phyloP scores from a whole-genome alignment of 2,329 filamentous ascomycete genomes.

The Claviceps paspali region DNA sequence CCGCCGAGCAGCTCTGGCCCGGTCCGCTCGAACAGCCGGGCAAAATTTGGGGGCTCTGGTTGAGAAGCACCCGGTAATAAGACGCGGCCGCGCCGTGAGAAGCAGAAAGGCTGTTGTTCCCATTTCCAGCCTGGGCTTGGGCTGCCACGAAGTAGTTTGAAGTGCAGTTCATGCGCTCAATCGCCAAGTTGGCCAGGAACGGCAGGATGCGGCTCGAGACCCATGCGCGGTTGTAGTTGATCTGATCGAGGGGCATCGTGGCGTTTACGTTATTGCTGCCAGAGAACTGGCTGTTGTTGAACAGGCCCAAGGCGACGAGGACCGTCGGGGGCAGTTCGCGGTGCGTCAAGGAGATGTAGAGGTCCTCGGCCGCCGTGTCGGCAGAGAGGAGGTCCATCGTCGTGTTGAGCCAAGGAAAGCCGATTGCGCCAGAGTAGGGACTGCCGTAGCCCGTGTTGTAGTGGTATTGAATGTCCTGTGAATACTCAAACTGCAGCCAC shows the following conservation, averaged over 20 bases:
- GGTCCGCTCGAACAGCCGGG: slow-evolving; percentile 28
- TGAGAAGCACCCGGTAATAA: slow-evolving; percentile 30
- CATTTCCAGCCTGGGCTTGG: background rate
- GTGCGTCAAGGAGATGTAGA: slow-evolving; percentile 55
- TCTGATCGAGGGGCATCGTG: slow-evolving; percentile 47
- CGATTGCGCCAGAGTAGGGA: slow-evolving; percentile 38
- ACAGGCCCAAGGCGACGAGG: slow-evolving; percentile 50
- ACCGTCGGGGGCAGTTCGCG: slow-evolving; percentile 53
- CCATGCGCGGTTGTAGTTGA: slow-evolving; percentile 51
- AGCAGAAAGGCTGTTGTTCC: background rate
- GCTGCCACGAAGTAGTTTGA: background rate
- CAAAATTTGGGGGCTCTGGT: slow-evolving; percentile 26
- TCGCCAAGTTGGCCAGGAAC: slow-evolving; percentile 50
- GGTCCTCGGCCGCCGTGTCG: slow-evolving; percentile 30
- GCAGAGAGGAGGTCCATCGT: slow-evolving; percentile 35
- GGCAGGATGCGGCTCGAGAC: slow-evolving; percentile 46
- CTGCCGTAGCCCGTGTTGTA: slow-evolving; percentile 53
- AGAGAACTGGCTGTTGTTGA: slow-evolving; percentile 49
- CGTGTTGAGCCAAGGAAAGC: slow-evolving; percentile 52
- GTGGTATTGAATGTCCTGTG: slow-evolving; percentile 47
- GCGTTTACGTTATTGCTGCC: slow-evolving; percentile 36
- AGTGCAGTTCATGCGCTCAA: slow-evolving; percentile 47
- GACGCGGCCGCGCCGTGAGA: background rate
- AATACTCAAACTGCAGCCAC: slow-evolving; percentile 53
- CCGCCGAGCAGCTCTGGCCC: slow-evolving; percentile 26